Conservation (phyloP, 108 stramenopile genomes). For the Nitzschia inconspicua region DNA sequence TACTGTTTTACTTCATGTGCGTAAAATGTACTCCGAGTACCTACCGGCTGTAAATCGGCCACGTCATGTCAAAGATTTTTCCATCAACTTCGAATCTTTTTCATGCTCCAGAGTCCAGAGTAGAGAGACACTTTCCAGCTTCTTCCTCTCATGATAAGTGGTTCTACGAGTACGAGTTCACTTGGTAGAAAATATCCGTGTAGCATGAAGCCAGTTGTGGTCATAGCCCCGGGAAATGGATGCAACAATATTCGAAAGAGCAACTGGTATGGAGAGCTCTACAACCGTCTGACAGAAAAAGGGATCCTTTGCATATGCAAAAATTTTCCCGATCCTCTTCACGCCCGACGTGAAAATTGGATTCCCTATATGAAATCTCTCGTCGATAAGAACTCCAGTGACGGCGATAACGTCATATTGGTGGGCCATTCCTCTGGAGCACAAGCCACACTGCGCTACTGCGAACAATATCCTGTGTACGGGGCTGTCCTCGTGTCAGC, state of each 20-base stretch:
- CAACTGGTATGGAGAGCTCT: slow-evolving; percentile 66
- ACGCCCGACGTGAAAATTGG: slow-evolving; percentile 63
- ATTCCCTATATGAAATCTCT: slow-evolving; percentile 58
- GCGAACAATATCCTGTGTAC: slow-evolving; percentile 42
- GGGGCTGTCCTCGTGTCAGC: slow-evolving; percentile 60
- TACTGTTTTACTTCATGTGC: too few relatives aligned
- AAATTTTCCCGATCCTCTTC: slow-evolving; percentile 62
- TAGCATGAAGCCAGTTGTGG: slow-evolving; percentile 31
- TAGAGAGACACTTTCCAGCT: too few relatives aligned
- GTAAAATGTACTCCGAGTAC: too few relatives aligned
- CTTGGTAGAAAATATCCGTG: too few relatives aligned
- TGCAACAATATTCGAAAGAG: slow-evolving; percentile 48
- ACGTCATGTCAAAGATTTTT: too few relatives aligned
- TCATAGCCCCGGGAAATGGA: slow-evolving; percentile 73
- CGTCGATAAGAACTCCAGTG: slow-evolving; percentile 19
- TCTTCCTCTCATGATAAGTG: too few relatives aligned
- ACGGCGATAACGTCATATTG: slow-evolving; percentile 44
- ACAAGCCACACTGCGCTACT: slow-evolving; percentile 62
- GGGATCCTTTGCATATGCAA: slow-evolving; percentile 46
- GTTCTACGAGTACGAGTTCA: background rate
- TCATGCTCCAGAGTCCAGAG: background rate
- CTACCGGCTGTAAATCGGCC: too few relatives aligned
- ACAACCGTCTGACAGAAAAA: slow-evolving; percentile 27
- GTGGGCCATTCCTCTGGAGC: slow-evolving; percentile 75
- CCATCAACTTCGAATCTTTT: background rate